A percentile compares a stretch with the other conserved stretches of the same genome.
Evolutionary conservation across 2,329 filamentous ascomycete genomes (phyloP).

Genomic region (Fusarium albosuccineum): DNA sequence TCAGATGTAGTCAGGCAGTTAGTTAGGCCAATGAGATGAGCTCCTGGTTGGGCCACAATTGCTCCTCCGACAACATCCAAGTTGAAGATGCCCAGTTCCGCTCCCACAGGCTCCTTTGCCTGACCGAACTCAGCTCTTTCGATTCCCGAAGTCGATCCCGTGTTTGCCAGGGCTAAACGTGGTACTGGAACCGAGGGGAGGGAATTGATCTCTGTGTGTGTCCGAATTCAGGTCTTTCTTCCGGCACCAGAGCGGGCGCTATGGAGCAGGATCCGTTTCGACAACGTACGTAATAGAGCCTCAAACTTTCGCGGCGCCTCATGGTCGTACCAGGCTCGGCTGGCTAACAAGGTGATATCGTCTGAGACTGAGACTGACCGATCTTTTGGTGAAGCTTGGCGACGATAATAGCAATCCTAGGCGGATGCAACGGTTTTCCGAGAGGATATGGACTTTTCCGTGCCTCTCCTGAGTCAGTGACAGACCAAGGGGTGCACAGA

Average conservation of each 20-base stretch:
- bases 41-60: conserved; percentile 12
- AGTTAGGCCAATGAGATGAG: conserved; percentile 12
- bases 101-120: conserved; percentile 21
- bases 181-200: conserved; percentile 29
- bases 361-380: conserved; percentile 29
- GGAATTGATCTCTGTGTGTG: conserved; percentile 15
- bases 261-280: conserved; percentile 3
- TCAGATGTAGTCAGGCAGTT: background rate
- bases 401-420: conserved; percentile 13
- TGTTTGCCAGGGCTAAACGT: conserved; percentile 22
- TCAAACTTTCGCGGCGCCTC: conserved; percentile 18
- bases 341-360: conserved; percentile 37
- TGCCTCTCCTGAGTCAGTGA: conserved; percentile 36
- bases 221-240: conserved; percentile 5
- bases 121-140: conserved; percentile 22
- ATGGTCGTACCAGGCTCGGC: conserved; percentile 14
- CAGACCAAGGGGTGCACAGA: conserved; percentile 13
- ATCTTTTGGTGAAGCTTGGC: conserved; percentile 20
- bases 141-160: conserved; percentile 43
- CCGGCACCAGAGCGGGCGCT: conserved; percentile 11
- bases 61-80: conserved; percentile 19
- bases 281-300: background rate
- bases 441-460: conserved; percentile 26
- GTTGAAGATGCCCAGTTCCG: conserved; percentile 27
- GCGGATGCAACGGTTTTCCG: conserved; percentile 13